Base-by-base conservation (phyloP, 2,329 filamentous ascomycete genomes). In the Fusarium dlaminii region DNA sequence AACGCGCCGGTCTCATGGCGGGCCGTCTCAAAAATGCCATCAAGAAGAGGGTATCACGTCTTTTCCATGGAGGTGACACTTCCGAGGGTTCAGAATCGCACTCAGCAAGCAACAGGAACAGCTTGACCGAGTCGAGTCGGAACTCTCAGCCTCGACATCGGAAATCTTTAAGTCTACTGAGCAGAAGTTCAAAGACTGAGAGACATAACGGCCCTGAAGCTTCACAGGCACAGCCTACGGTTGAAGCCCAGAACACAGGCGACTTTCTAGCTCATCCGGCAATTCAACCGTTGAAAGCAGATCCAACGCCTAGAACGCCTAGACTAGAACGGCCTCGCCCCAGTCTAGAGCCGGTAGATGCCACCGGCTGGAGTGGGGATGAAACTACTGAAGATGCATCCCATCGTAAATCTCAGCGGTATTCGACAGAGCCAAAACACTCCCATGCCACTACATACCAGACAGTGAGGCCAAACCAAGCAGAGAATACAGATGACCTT, bases 31-130 rank as follows among this genome's bases (percentile, higher is more conserved):
- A 68, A 48, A 49, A 68, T 66, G 56, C 60, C 52, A 60, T 77
- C 72, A 73, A 66, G 51, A 77, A 68, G 63, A 51, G 72, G 59
- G 60, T 61, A 63, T 74, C 66, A 24, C 74, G 74, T 24, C 63
- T 77, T 27, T 68, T 73, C 15, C 57, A 64, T 40, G 39, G 58
- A 54, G 56, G 39, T 24, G 39, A 49, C 48, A 34, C 40, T 24
- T 40, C 58, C 29, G 71, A 64, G 7, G 37, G 42, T 32, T 39
- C 56, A 49, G 36, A 40, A 14, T 29, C 68, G 10, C 40, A 52
- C 20, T 18, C 59, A 5, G 20, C 56, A 43, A 36, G 24, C 24
- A 68, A 63, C 24, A 68, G 40, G 24, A 51, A 56, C 39, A 59
- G 37, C 39, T n/a, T 52, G 29, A 64, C 55, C 49, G 52, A 48